These are phyloP conservation scores for Hortaea werneckii DNA, from an alignment of 2,329 filamentous ascomycete genomes.

Conservation along the genomic window DNA sequence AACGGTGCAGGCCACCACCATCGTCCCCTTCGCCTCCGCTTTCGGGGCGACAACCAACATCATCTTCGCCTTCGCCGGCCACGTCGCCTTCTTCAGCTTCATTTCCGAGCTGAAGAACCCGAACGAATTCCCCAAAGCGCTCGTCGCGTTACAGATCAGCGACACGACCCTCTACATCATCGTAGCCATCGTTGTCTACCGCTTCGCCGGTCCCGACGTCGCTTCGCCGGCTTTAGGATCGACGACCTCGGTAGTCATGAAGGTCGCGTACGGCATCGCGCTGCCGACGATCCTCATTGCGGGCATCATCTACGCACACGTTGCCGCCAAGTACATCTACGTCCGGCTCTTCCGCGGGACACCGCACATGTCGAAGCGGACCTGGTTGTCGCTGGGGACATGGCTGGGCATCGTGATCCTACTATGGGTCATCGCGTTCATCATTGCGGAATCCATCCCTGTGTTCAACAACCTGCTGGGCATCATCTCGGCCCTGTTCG, in stretches of 20 bases:
- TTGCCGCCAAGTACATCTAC: slow-evolving; percentile 58
- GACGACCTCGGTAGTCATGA: slow-evolving; percentile 44
- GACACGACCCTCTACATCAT: slow-evolving; percentile 45
- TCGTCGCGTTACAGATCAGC: slow-evolving; percentile 52
- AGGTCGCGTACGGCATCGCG: slow-evolving; percentile 58
- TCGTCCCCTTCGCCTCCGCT: slow-evolving; percentile 37
- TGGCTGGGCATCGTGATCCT: slow-evolving; percentile 50
- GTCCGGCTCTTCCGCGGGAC: slow-evolving; percentile 53
- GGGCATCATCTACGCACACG: slow-evolving; percentile 59
- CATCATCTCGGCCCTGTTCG: slow-evolving; percentile 51
- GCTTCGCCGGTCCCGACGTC: slow-evolving; percentile 51
- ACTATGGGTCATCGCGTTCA: slow-evolving; percentile 54
- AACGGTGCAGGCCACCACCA: slow-evolving; percentile 28
- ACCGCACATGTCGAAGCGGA: slow-evolving; percentile 31
- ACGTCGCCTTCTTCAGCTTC: slow-evolving; percentile 47
- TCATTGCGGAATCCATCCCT: slow-evolving; percentile 61
- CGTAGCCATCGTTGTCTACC: slow-evolving; percentile 57
- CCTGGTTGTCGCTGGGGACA: slow-evolving; percentile 21
- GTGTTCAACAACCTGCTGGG: slow-evolving; percentile 58
- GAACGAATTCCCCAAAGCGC: slow-evolving; percentile 50
- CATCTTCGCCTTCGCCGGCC: slow-evolving; percentile 53
- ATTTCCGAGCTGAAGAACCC: slow-evolving; percentile 56
- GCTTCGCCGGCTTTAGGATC: slow-evolving; percentile 56
- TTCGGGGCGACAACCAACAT: slow-evolving; percentile 59
- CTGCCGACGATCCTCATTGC: slow-evolving; percentile 62